Conservation (phyloP, 208 protist species). For the Entamoeba dispar region DNA sequence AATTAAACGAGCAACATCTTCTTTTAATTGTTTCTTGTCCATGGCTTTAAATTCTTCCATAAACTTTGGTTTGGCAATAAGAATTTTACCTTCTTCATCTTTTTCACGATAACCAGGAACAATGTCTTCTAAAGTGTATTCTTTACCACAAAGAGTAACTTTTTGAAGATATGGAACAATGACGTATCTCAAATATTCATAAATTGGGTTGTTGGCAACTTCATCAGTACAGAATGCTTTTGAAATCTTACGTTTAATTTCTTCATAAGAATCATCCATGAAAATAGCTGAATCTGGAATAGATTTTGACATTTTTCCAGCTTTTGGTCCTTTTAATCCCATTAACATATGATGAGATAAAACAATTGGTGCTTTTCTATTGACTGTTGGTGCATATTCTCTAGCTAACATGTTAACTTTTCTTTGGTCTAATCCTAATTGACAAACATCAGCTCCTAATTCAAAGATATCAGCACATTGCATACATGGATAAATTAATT, state of each 20-base stretch:
- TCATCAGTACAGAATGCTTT: constrained; percentile 68
- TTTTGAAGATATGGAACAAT: background rate
- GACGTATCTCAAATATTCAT: constrained; percentile 63
- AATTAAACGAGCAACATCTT: constrained; percentile 46
- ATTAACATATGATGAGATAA: constrained; percentile 59
- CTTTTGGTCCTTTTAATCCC: constrained; percentile 50
- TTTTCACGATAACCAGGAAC: constrained; percentile 37
- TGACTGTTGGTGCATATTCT: constrained; percentile 77
- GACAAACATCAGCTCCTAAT: constrained; percentile 90
- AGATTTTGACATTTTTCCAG: constrained; percentile 94
- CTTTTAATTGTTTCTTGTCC: constrained; percentile 13
- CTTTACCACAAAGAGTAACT: background rate
- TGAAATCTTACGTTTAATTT: constrained; percentile 74
- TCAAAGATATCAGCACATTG: constrained; percentile 92
- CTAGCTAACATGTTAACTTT: constrained; percentile 98
- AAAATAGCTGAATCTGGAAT: constrained; percentile 92
- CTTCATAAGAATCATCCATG: constrained; percentile 81
- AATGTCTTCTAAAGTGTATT: background rate
- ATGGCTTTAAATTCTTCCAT: constrained; percentile 51
- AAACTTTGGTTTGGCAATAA: constrained; percentile 28
- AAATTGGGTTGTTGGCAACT: constrained; percentile 62
- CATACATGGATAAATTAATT: constrained; percentile 96
- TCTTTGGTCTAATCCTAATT: constrained; percentile 94
- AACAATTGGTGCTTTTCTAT: constrained; percentile 38
- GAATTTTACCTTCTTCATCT: constrained; percentile 49